Percentiles rank a stretch among this genome's conserved stretches.
Evolutionary conservation across 2,329 filamentous ascomycete genomes (phyloP).

Genomic region (Nigrograna mackinnonii): DNA sequence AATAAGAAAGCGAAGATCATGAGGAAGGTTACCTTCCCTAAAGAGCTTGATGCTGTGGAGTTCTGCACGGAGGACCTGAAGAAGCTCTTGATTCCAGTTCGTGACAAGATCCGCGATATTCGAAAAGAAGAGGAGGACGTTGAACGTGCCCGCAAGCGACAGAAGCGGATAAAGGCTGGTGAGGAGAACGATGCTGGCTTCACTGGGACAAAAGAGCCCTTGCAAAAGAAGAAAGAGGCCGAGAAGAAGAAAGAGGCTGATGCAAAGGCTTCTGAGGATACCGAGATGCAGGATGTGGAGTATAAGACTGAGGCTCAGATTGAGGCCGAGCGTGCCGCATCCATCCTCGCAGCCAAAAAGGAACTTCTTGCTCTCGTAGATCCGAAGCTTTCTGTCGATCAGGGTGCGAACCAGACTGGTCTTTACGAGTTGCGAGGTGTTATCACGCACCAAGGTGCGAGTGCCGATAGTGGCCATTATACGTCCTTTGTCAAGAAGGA

Average conservation of each 20-base stretch:
- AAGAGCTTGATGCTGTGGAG: constrained; percentile 89
- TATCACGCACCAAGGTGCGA: constrained; percentile 94
- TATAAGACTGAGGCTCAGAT: constrained; percentile 95
- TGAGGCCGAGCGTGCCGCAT: constrained; percentile 79
- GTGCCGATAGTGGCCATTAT: constrained; percentile 97
- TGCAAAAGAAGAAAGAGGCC: constrained; percentile 55
- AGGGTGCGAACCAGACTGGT: constrained; percentile 88
- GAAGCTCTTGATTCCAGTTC: constrained; percentile 82
- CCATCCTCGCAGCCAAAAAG: constrained; percentile 80
- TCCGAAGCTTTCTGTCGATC: constrained; percentile 73
- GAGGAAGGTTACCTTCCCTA: constrained; percentile 96
- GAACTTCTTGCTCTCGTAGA: constrained; percentile 81
- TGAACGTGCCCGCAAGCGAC: constrained; percentile 87
- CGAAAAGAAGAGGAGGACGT: constrained; percentile 94
- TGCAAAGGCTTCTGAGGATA: constrained; percentile 58
- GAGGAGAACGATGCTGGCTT: constrained; percentile 54
- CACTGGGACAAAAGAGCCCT: constrained; percentile 50
- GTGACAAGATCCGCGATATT: constrained; percentile 93
- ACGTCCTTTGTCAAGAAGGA: constrained; percentile 97
- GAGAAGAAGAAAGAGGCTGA: constrained; percentile 55
- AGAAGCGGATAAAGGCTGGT: constrained; percentile 70
- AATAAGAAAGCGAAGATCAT: constrained; percentile 99
- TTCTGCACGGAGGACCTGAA: constrained; percentile 92
- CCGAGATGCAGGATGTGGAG: constrained; percentile 70
- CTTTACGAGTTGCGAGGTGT: constrained; percentile 93